Conservation (phyloP, 2,329 filamentous ascomycete species). For the Alternaria novae-zelandiae region DNA sequence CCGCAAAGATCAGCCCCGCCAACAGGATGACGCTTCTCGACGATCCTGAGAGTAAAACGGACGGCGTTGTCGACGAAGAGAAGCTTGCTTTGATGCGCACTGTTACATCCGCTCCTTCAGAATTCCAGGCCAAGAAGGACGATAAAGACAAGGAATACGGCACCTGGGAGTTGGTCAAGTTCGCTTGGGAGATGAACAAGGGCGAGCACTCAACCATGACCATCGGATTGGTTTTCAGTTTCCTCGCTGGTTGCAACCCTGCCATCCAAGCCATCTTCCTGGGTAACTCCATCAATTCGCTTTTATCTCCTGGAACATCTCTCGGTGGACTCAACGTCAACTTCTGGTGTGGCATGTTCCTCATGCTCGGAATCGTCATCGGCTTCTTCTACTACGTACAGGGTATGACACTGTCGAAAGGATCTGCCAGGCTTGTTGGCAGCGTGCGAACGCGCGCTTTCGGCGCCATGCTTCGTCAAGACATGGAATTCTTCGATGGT, state of each 20-base stretch:
- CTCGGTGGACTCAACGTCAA: constrained; percentile 71
- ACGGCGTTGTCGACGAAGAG: constrained; percentile 25
- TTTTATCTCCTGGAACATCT: constrained; percentile 65
- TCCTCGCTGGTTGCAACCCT: constrained; percentile 45
- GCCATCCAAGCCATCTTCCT: constrained; percentile 72
- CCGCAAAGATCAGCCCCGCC: constrained; percentile 28
- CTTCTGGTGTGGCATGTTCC: constrained; percentile 47
- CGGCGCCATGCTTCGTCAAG: constrained; percentile 79
- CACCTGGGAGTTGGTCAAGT: constrained; percentile 53
- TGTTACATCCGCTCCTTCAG: constrained; percentile 60
- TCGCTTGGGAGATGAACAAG: constrained; percentile 40
- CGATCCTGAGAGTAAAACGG: constrained; percentile 26
- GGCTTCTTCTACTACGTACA: constrained; percentile 37
- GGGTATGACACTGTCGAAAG: constrained; percentile 64
- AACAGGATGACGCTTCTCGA: constrained; percentile 28
- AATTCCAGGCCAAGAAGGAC: constrained; percentile 60
- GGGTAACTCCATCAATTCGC: constrained; percentile 80
- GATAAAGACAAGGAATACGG: constrained; percentile 37
- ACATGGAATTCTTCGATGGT: constrained; percentile 88
- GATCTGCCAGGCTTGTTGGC: constrained; percentile 69
- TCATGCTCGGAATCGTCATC: constrained; percentile 40
- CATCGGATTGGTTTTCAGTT: constrained; percentile 49
- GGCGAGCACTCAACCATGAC: constrained; percentile 48
- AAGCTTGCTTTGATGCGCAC: constrained; percentile 38
- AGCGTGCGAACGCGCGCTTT: constrained; percentile 84